Evolutionary conservation across 2,329 filamentous ascomycete genomes (phyloP), one percentile per base, ranked within the genome.

Genomic region (Monilinia vaccinii-corymbosi): DNA sequence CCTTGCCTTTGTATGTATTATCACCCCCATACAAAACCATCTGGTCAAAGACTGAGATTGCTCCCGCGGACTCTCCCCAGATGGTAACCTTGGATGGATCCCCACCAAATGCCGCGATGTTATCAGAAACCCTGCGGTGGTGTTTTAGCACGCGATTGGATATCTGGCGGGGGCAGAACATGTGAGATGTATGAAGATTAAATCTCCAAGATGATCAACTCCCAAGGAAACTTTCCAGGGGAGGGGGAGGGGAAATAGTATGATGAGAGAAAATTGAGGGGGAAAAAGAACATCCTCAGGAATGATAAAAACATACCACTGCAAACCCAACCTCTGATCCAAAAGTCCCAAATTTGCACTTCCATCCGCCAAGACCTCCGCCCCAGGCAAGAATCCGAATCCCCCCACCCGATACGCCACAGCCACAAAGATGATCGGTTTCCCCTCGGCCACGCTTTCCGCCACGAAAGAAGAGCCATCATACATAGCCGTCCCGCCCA

Each of bases 391-490:
- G 73, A 91, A 91, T 0, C 88, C 89, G 62, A 91, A 91, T 0
- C 84, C 87, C 9, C 81, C 86, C 0, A 89, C 76, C 2, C 88
- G 85, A 73, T 95, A 92, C 74, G 91, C 92, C 69, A 92, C 83
- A 0, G 85, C 81, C 0, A 93, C 88, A 58, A 86, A 89, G 50
- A 95, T 74, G 63, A 93, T 84, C 0, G 86, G 85, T 73, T 88
- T 82, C 36, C 77, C 77, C 57, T 71, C 71, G 3, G 69, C 61
- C 42, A 82, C 69, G 3, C 77, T 80, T 18, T 75, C 74, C 1
- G 69, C 57, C 0, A 85, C 66, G 13, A 83, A 72, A 46, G 73
- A 73, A 4, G 75, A 71, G 4, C 73, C 81, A 61, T 85, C 80
- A 64, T 84, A 85, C 71, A 77, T 79, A 60, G 70, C 71, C 60